Evolutionary conservation across 345 rosid species (phyloP).

Genomic region (Gossypium longicalyx): DNA sequence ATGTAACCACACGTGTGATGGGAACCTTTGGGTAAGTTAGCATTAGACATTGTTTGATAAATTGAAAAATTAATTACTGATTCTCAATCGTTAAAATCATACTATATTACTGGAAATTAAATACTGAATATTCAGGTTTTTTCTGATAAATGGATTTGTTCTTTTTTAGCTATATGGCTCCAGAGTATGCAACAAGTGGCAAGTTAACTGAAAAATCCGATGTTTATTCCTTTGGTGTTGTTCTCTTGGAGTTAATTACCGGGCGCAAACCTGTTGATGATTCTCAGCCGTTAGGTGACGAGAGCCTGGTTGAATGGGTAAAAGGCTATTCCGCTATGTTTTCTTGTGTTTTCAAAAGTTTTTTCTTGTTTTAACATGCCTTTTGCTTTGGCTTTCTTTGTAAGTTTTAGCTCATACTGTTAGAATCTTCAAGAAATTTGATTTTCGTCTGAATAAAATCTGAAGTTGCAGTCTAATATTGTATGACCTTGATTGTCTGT

Average conservation of each 20-base stretch:
- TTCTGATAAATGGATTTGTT: slow-evolving; percentile 20
- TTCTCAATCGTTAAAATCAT: neutral
- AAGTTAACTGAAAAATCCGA: slow-evolving; percentile 94
- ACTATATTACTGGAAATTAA: neutral
- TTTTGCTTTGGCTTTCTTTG: neutral
- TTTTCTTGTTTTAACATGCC: neutral
- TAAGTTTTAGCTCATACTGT: neutral
- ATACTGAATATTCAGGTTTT: neutral
- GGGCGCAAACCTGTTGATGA: slow-evolving; percentile 95
- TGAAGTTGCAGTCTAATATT: neutral
- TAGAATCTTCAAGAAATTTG: neutral
- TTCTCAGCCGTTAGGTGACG: slow-evolving; percentile 90
- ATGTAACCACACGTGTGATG: slow-evolving; percentile 92
- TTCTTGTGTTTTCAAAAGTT: neutral
- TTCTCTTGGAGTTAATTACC: slow-evolving; percentile 90
- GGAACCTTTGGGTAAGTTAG: slow-evolving; percentile 90
- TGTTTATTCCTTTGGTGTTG: slow-evolving; percentile 93
- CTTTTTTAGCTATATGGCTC: slow-evolving; percentile 87
- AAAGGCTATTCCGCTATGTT: slow-evolving; percentile 12
- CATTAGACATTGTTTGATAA: neutral
- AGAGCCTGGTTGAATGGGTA: slow-evolving; percentile 99
- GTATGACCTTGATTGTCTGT: neutral
- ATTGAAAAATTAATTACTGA: neutral
- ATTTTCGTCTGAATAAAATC: slow-evolving; percentile 6
- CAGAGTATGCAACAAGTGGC: slow-evolving; percentile 95